These are phyloP conservation scores for Saccharum spontaneum DNA, from an alignment of 176 grass and related monocot species.

Conservation along the genomic window DNA sequence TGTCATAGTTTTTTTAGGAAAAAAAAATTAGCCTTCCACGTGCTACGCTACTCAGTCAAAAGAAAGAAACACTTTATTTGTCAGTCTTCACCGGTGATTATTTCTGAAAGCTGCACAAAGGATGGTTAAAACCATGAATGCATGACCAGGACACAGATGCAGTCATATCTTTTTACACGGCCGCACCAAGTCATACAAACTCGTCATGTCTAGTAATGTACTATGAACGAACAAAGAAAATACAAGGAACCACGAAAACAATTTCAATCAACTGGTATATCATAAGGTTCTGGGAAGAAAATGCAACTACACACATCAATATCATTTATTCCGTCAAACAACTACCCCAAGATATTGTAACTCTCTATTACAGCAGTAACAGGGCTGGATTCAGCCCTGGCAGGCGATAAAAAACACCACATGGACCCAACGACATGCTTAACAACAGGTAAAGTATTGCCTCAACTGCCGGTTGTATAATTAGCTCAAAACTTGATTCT, in stretches of 20 bases:
- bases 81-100: not conserved
- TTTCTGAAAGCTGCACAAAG: not conserved
- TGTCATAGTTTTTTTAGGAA: not conserved
- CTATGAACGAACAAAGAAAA: not conserved
- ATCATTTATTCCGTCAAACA: slow-evolving; percentile 30
- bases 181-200: not conserved
- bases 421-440: not conserved
- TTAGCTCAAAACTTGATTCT: slow-evolving; percentile 11
- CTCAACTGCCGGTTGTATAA: not conserved
- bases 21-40: not conserved
- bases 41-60: not conserved
- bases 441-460: slow-evolving; percentile 14
- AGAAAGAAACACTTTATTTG: not conserved
- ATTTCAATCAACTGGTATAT: not conserved
- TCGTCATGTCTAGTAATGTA: not conserved
- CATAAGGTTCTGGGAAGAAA: not conserved
- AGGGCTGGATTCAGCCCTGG: not conserved
- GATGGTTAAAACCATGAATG: not conserved
- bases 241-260: not conserved
- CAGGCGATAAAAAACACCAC: not conserved
- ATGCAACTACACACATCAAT: not conserved
- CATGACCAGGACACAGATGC: not conserved
- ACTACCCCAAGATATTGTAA: not conserved
- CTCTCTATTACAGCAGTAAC: not conserved
- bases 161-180: not conserved